These are phyloP conservation scores for Fusarium coicis DNA, from an alignment of 2,329 filamentous ascomycete species.

Conservation along the genomic window DNA sequence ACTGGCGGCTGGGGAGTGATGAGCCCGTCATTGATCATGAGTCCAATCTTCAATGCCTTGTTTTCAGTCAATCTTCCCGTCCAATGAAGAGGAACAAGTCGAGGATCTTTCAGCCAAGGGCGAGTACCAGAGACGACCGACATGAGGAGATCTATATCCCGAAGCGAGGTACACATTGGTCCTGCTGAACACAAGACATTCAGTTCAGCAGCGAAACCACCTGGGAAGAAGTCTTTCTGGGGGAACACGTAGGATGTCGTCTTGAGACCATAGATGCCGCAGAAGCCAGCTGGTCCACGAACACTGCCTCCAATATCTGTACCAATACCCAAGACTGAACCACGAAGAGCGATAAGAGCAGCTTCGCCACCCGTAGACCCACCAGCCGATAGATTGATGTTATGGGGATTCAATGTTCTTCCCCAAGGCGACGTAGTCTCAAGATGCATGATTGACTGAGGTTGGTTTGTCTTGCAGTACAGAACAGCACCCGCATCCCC, in stretches of 20 bases:
- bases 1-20: conserved; percentile 54
- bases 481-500: conserved; percentile 64
- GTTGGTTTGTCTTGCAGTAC: conserved; percentile 67
- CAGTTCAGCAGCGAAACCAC: conserved; percentile 45
- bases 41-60: conserved; percentile 52
- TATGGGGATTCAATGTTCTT: conserved; percentile 69
- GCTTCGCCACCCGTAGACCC: conserved; percentile 69
- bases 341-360: conserved; percentile 52
- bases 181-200: conserved; percentile 50
- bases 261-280: conserved; percentile 44
- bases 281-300: conserved; percentile 44
- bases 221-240: conserved; percentile 37
- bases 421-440: conserved; percentile 70
- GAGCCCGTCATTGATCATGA: conserved; percentile 53
- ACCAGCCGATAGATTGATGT: conserved; percentile 67
- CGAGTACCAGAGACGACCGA: conserved; percentile 32
- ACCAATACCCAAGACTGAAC: conserved; percentile 52
- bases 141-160: conserved; percentile 51
- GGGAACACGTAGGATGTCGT: conserved; percentile 42
- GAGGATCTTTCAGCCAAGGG: conserved; percentile 47
- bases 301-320: conserved; percentile 54
- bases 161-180: conserved; percentile 47
- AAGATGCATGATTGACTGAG: conserved; percentile 63
- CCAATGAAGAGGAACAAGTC: conserved; percentile 48
- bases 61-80: background rate